Base-by-base conservation (phyloP, 129 eudicot genomes). In the Ambrosia artemisiifolia region DNA sequence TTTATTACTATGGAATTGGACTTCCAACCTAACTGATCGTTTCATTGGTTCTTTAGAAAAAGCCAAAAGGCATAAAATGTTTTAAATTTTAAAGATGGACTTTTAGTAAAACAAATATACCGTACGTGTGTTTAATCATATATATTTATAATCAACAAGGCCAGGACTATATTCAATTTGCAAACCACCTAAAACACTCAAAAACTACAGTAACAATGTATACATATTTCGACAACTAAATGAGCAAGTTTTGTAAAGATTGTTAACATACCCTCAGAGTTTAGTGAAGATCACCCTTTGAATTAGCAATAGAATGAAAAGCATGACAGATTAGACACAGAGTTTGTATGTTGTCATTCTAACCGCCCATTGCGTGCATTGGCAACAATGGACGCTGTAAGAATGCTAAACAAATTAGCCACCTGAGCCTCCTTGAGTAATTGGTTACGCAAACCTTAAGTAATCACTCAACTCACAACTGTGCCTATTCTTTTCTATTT, bases 231-330 rank as follows among this genome's bases (percentile, higher is more conserved):
- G 38, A 65, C 48, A 42, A 44, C 43, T 19, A 13, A 8, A 63
- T 2, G 18, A 38, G 4, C 98, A 87, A 3, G 2, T 32, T 50
- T 66, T 11, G 16, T 11, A 55, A n/a, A 69, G 36, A 5, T 47
- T 59, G 63, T 69, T 8, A 51, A 43, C 67, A 67, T 77, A 94
- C 99, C 99, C 70, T 90, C 97, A 11, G 79, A 72, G 78, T 84
- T 86, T 35, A 86, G 86, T 33, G 90, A 84, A 32, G 61, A 76
- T 55, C 83, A 81, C 11, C 85, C 82, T 24, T 11, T 63, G 84
- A 81, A 83, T 61, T 61, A 75, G 73, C 48, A 77, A 40, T 42
- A 89, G 83, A 80, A 85, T 59, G 67, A 81, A 65, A 82, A 82
- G 75, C 18, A 67, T 28, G 38, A 88, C 69, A 75, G 74, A 65